A percentile compares a stretch with the other conserved stretches of the same genome.
Evolutionary conservation across 2,329 filamentous ascomycete genomes (phyloP).

Genomic region (Sporothrix pseudoabietina): DNA sequence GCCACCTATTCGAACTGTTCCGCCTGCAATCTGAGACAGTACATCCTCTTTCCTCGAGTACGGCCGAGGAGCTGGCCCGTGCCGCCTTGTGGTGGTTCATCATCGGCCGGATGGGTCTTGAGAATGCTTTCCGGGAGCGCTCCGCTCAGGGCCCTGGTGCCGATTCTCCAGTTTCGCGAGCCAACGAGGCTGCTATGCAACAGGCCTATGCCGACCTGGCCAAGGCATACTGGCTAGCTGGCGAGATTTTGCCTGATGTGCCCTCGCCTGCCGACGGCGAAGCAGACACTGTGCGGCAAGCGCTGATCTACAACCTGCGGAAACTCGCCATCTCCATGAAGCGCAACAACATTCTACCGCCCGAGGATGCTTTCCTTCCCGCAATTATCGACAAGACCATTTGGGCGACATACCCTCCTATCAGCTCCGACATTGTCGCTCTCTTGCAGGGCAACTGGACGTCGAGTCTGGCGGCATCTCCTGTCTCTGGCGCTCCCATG

Average conservation of each 20-base stretch:
- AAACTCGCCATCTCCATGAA: conserved; percentile 82
- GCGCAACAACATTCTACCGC: conserved; percentile 75
- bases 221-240: conserved; percentile 81
- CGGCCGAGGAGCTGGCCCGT: conserved; percentile 68
- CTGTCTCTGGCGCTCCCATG: conserved; percentile 51
- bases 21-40: conserved; percentile 74
- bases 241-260: conserved; percentile 54
- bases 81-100: conserved; percentile 89
- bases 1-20: conserved; percentile 75
- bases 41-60: conserved; percentile 64
- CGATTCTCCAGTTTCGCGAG: conserved; percentile 44
- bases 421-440: conserved; percentile 70
- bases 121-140: conserved; percentile 68
- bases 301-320: conserved; percentile 65
- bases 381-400: conserved; percentile 79
- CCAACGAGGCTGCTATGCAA: conserved; percentile 60
- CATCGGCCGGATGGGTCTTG: conserved; percentile 74
- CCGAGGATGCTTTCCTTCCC: conserved; percentile 68
- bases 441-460: conserved; percentile 66
- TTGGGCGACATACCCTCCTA: conserved; percentile 75
- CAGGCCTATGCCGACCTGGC: conserved; percentile 85
- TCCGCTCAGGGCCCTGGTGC: conserved; percentile 52
- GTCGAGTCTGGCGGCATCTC: conserved; percentile 53
- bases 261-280: conserved; percentile 49
- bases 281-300: conserved; percentile 56